Percentiles rank a stretch among this genome's conserved stretches.
These are phyloP conservation scores for Globisporangium orthogonon DNA, from an alignment of 352 stramenopile genomes.

Conservation along the genomic window DNA sequence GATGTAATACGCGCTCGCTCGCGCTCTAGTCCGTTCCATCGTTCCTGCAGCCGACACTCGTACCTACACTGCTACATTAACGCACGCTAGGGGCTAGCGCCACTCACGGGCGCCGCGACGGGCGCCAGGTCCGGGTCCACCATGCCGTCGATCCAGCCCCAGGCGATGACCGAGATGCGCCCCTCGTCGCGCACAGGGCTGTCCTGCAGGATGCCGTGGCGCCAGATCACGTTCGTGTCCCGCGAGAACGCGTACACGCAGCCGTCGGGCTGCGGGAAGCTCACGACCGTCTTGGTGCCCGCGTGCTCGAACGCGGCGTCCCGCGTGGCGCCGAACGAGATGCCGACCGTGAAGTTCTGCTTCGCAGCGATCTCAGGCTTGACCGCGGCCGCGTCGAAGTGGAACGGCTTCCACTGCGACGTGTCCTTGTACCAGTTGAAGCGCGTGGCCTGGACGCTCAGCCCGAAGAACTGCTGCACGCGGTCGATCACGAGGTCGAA, in stretches of 20 bases:
- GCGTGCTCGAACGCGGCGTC: slow-evolving; percentile 91
- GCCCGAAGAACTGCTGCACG: slow-evolving; percentile 84
- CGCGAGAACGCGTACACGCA: slow-evolving; percentile 90
- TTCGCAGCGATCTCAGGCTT: slow-evolving; percentile 89
- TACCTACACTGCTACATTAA: not conserved
- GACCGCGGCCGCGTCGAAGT: slow-evolving; percentile 91
- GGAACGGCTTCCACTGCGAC: slow-evolving; percentile 92
- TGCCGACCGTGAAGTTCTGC: slow-evolving; percentile 94
- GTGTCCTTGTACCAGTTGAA: slow-evolving; percentile 96
- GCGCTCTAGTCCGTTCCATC: too few relatives aligned
- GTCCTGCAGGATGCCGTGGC: slow-evolving; percentile 88
- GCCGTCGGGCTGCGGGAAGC: slow-evolving; percentile 91
- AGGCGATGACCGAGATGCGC: slow-evolving; percentile 92
- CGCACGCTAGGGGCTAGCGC: not conserved
- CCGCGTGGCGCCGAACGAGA: slow-evolving; percentile 89
- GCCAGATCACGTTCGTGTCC: slow-evolving; percentile 94
- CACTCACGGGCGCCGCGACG: not conserved
- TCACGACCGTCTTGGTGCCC: slow-evolving; percentile 76
- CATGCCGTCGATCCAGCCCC: slow-evolving; percentile 85
- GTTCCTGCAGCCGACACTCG: not conserved
- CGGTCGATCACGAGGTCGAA: slow-evolving; percentile 78
- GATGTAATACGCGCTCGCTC: slow-evolving; percentile 1
- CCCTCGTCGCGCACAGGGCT: slow-evolving; percentile 83
- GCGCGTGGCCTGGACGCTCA: slow-evolving; percentile 86
- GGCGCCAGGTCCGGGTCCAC: slow-evolving; percentile 14